phyloP scores from a whole-genome alignment of 2,329 filamentous ascomycete genomes.

The Fusarium dimerum region DNA sequence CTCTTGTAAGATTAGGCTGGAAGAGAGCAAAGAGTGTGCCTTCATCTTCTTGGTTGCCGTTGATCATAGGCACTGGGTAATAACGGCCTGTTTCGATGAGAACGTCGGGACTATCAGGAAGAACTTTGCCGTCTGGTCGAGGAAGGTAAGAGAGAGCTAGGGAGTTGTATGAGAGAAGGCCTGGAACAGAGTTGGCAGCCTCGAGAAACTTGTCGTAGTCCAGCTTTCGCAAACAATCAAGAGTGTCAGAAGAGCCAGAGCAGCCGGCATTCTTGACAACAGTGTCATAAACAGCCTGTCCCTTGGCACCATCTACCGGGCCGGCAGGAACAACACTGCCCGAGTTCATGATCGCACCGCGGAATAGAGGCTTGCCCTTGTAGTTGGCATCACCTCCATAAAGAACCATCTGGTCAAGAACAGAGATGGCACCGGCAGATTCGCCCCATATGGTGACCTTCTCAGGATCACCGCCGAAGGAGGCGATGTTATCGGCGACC shows the following conservation, averaged over 20 bases:
- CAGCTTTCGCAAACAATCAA: constrained; percentile 65
- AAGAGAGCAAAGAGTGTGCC: constrained; percentile 74
- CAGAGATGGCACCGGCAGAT: constrained; percentile 70
- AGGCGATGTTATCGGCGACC: constrained; percentile 74
- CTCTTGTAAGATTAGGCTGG: constrained; percentile 67
- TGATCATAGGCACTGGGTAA: constrained; percentile 52
- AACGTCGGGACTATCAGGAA: constrained; percentile 64
- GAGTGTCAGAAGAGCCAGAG: constrained; percentile 52
- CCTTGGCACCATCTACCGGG: constrained; percentile 65
- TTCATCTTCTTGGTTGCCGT: constrained; percentile 79
- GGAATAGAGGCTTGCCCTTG: constrained; percentile 74
- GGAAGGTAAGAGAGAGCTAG: constrained; percentile 74
- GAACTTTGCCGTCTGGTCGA: constrained; percentile 66
- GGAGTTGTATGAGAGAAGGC: constrained; percentile 65
- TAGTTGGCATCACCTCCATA: constrained; percentile 74
- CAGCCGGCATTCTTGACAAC: constrained; percentile 66
- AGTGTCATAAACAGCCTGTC: constrained; percentile 63
- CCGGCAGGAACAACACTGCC: constrained; percentile 64
- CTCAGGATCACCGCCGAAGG: constrained; percentile 77
- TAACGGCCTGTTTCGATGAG: constrained; percentile 53
- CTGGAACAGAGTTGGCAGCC: constrained; percentile 70
- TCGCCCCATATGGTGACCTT: constrained; percentile 82
- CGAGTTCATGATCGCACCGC: constrained; percentile 76
- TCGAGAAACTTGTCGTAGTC: constrained; percentile 62
- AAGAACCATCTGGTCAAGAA: constrained; percentile 73